These are phyloP conservation scores for Fusarium nanum DNA, from an alignment of 2,329 filamentous ascomycete genomes.

Conservation along the genomic window DNA sequence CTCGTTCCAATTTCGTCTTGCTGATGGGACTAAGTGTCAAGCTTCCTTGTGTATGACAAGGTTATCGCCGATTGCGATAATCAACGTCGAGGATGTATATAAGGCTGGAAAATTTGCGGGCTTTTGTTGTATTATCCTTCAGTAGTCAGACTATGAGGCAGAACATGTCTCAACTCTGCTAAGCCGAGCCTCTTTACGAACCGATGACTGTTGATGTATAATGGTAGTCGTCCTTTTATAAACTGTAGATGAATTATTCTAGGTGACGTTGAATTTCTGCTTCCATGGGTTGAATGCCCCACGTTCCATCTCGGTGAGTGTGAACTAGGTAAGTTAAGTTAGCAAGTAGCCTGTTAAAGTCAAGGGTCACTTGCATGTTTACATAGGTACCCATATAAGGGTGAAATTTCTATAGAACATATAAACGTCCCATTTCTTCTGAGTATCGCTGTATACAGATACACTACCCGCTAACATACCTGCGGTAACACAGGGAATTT, in stretches of 20 bases:
- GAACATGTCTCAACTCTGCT: neutral
- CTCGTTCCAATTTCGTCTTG: neutral
- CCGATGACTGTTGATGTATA: neutral
- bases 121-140: neutral
- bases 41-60: neutral
- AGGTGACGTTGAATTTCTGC: neutral
- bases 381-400: neutral
- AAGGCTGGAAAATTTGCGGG: neutral
- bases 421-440: neutral
- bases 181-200: neutral
- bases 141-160: neutral
- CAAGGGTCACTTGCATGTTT: neutral
- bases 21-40: neutral
- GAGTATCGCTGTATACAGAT: neutral
- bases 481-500: neutral
- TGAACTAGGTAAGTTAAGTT: neutral
- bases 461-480: neutral
- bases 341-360: neutral
- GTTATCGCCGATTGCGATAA: neutral
- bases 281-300: neutral
- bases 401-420: neutral
- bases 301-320: neutral
- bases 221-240: neutral
- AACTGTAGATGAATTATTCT: neutral
- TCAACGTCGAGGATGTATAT: neutral